Percentiles rank a stretch among this genome's conserved stretches.
These are phyloP conservation scores for Ophiostoma himal-ulmi DNA, from an alignment of 2,329 filamentous ascomycete species.

Conservation along the genomic window DNA sequence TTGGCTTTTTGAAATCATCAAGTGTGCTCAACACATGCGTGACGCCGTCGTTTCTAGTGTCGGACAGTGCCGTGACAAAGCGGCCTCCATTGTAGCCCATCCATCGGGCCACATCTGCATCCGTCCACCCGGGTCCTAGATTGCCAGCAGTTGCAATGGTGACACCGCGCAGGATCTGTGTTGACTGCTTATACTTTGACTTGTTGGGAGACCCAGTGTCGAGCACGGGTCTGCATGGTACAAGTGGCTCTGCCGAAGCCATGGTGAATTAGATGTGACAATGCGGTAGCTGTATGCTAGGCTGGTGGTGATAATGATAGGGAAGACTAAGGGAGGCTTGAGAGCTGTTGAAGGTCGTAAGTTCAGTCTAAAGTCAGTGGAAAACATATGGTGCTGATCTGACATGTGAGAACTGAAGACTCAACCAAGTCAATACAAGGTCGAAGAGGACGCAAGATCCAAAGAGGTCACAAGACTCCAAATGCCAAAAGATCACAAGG, in stretches of 20 bases:
- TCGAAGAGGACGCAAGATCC: too few relatives aligned
- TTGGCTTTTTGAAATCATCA: constrained; percentile 45
- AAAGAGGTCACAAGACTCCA: too few relatives aligned
- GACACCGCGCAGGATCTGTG: constrained; percentile 19
- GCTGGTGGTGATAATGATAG: not conserved
- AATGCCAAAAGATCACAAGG: not conserved
- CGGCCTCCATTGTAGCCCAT: constrained; percentile 55
- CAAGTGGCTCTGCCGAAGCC: constrained; percentile 5
- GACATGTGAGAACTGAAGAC: not conserved
- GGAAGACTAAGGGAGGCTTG: not conserved
- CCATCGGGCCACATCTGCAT: constrained; percentile 60
- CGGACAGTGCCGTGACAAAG: constrained; percentile 45
- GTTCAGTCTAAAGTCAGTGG: not conserved
- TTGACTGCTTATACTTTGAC: not conserved
- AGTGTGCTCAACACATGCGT: constrained; percentile 69
- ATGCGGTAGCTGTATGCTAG: not conserved
- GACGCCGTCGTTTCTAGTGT: constrained; percentile 33
- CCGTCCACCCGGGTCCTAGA: constrained; percentile 44
- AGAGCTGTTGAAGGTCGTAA: not conserved
- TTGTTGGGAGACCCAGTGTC: not conserved
- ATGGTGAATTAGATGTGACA: not conserved
- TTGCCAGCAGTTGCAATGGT: constrained; percentile 52
- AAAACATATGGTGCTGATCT: not conserved
- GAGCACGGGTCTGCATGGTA: not conserved
- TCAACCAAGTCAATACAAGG: not conserved